Base-by-base conservation (phyloP, 257 asterid genomes). In the Solanum bulbocastanum region DNA sequence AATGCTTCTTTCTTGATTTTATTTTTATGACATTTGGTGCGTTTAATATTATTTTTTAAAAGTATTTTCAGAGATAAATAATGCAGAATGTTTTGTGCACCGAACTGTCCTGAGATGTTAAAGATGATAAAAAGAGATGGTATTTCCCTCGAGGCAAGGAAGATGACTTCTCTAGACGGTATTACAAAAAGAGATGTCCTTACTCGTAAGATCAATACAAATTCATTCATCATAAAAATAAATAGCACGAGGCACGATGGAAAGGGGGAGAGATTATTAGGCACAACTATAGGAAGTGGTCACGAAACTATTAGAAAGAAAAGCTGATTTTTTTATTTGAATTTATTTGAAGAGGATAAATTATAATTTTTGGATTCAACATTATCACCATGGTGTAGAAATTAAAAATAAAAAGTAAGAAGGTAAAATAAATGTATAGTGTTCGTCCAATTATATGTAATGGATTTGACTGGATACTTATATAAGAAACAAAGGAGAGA, bases 81-180 rank as follows among this genome's bases (percentile, higher is more conserved):
- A 44, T 44, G 14, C 16, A 44, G 0, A 44, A 46, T 46, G 20
- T 0, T 46, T 46, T 46, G 56, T 46, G 56, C 56, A 46, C 0
- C 0, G 7, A 0, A 14, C 7, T 0, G 22, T 3, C 3, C 60
- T 49, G 8, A 46, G 56, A 46, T 14, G 2, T 49, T 49, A 0
- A 15, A 49, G 22, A 49, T 49, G 0, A 49, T 15, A 20, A 15
- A 58, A 58, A 20, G 66, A 58, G 25, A 20, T 58, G n/a, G 1
- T 8, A 56, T 58, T 58, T 58, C 12, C 25, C 0, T 58, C 12
- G 25, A 58, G n/a, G 66, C 0, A 58, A 58, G 25, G 66, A 58
- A 58, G 66, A 20, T 58, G 25, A 58, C 66, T 58, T 58, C 11
- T 58, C 66, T 58, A 58, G 11, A 58, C n/a, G 25, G 20, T 58